Base-by-base conservation (phyloP, 2,329 filamentous ascomycete species). In the Aspergillus tanneri region DNA sequence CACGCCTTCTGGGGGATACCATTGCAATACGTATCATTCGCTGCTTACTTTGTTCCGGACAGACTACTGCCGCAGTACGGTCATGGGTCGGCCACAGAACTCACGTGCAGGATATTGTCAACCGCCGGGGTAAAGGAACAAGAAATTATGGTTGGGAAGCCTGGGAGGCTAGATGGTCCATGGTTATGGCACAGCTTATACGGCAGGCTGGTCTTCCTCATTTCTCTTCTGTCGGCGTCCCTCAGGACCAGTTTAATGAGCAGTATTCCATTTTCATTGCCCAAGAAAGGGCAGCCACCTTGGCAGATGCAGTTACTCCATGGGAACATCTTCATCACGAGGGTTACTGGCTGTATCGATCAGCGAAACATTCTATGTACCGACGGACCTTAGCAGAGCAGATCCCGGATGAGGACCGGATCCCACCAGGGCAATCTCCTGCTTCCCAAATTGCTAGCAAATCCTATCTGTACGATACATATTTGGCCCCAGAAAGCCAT, bases 71-170 rank as follows among this genome's bases (percentile, higher is more conserved):
- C 34, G 91, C 91, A 3, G 87, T 88, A 5, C 83, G 88, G 46
- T 82, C 85, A 46, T 97, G 92, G 92, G 78, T 85, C 49, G 77
- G 76, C 28, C 95, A 97, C 67, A 83, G 85, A 52, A 80, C 84
- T 46, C 82, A 86, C 47, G 84, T 92, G 55, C 79, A 78, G 46
- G 86, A 89, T 59, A 81, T 96, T 43, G 76, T 96, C 12, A 89
- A 96, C 62, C 81, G 88, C 14, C 84, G 87, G 57, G 91, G 90
- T 3, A 88, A 88, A 59, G 92, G 92, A 0, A 90, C 88, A 2
- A 82, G 84, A 24, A 95, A 89, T 56, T 97, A 97, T 66, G 89
- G 90, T 5, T 97, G 91, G 88, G 82, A 90, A 62, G 91, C 92
- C 2, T 99, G 92, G 91, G 87, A 96, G 71, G 84, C 88, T 32